phyloP scores from a whole-genome alignment of 1,139 yeast genomes.

The Zygosaccharomyces sapae region DNA sequence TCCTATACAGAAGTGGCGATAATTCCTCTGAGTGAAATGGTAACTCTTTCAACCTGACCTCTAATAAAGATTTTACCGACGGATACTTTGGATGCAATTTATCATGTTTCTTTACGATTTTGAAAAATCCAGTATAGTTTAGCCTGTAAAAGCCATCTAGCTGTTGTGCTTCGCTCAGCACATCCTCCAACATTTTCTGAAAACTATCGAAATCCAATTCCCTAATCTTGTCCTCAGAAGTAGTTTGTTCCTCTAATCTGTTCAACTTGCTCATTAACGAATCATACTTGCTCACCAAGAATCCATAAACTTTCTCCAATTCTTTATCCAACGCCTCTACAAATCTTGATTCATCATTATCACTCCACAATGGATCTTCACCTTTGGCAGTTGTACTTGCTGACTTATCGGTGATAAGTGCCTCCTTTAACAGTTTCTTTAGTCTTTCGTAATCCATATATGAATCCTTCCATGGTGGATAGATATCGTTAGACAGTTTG shows the following conservation, averaged over 20 bases:
- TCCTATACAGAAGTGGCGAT: conserved; percentile 80
- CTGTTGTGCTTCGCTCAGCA: conserved; percentile 72
- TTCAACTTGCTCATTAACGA: conserved; percentile 63
- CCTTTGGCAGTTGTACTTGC: conserved; percentile 29
- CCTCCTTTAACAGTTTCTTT: conserved; percentile 80
- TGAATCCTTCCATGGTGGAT: conserved; percentile 83
- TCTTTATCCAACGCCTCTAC: conserved; percentile 79
- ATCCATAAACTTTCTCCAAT: conserved; percentile 87
- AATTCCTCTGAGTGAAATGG: conserved; percentile 96
- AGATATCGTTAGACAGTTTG: conserved; percentile 73
- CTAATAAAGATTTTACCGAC: conserved; percentile 81
- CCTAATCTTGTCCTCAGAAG: conserved; percentile 31
- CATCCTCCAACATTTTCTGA: conserved; percentile 65
- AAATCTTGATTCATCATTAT: conserved; percentile 76
- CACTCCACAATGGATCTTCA: conserved; percentile 51
- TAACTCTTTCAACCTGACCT: conserved; percentile 78
- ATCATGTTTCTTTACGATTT: conserved; percentile 94
- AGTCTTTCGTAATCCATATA: conserved; percentile 76
- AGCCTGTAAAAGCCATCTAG: conserved; percentile 85
- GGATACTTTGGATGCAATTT: conserved; percentile 73
- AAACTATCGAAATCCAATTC: conserved; percentile 39
- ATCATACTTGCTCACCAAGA: conserved; percentile 69
- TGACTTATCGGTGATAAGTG: conserved; percentile 46
- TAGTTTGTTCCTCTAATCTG: conserved; percentile 51
- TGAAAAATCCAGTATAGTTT: conserved; percentile 90